Percentiles rank a stretch among this genome's conserved stretches.
These are phyloP conservation scores for Cryptococcus wingfieldii DNA, from an alignment of 1,284 basidiomycete genomes.

Conservation along the genomic window DNA sequence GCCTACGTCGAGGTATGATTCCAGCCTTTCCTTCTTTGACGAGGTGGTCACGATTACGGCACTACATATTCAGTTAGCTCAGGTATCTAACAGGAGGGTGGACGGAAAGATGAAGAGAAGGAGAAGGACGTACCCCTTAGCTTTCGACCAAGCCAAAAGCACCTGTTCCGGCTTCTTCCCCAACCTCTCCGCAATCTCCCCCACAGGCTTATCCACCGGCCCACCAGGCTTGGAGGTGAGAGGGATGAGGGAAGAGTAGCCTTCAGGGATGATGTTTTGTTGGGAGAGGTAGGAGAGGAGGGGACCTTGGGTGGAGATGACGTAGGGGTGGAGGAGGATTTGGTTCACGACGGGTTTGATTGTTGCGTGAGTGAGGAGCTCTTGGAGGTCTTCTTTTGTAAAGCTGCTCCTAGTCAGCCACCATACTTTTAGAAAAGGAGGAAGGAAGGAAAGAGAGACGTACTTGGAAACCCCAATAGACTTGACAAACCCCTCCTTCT, in stretches of 20 bases:
- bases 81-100: too few species aligned
- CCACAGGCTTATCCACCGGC: constrained; percentile 62
- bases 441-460: constrained; percentile 4
- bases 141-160: constrained; percentile 52
- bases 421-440: neutral
- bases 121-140: constrained; percentile 30
- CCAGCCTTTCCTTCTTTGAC: constrained; percentile 59
- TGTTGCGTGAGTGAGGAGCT: constrained; percentile 57
- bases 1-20: constrained; percentile 62
- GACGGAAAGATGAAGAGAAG: neutral
- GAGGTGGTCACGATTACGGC: constrained; percentile 61
- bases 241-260: constrained; percentile 63
- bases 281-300: constrained; percentile 58
- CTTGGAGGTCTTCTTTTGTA: constrained; percentile 56
- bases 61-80: constrained; percentile 4
- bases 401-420: constrained; percentile 46
- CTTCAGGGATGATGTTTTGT: constrained; percentile 64
- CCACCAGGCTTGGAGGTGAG: constrained; percentile 62
- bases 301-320: constrained; percentile 56
- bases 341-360: constrained; percentile 68
- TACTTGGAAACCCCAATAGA: constrained; percentile 70
- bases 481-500: constrained; percentile 59
- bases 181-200: constrained; percentile 56
- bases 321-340: constrained; percentile 68
- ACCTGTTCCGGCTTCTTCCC: constrained; percentile 63